Evolutionary conservation across 345 rosid genomes (phyloP).

Genomic region (Toxicodendron radicans): DNA sequence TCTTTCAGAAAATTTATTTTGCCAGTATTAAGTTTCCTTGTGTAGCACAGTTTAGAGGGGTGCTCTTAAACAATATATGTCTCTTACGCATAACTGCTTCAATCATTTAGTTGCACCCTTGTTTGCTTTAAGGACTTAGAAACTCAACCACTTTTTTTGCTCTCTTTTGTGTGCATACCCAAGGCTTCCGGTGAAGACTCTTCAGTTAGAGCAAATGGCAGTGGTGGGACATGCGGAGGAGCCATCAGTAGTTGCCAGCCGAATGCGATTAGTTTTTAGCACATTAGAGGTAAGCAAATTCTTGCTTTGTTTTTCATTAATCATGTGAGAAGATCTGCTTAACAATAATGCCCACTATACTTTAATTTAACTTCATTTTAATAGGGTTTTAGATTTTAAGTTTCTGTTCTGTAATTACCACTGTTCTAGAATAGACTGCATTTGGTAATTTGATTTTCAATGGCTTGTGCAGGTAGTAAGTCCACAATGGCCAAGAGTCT

Average conservation of each 20-base stretch:
- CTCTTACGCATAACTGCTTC: too few relatives aligned
- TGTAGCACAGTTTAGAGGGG: neutral
- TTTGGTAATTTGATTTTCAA: neutral
- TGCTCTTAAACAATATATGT: too few relatives aligned
- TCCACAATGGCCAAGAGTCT: conserved; percentile 90
- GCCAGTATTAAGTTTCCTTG: neutral
- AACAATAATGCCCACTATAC: too few relatives aligned
- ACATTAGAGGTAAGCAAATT: conserved; percentile 74
- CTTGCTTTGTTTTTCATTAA: neutral
- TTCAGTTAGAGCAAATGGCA: conserved; percentile 95
- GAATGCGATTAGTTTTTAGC: conserved; percentile 83
- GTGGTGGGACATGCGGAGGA: conserved; percentile 76
- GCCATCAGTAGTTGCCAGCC: conserved; percentile 84
- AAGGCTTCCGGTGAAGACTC: conserved; percentile 97
- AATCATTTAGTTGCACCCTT: too few relatives aligned
- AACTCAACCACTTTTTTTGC: too few relatives aligned
- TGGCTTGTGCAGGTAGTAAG: conserved; percentile 71
- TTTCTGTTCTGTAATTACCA: neutral
- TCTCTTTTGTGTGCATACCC: conserved; percentile 1
- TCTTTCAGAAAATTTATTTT: conserved; percentile 2
- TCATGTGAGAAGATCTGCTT: too few relatives aligned
- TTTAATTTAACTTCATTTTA: too few relatives aligned
- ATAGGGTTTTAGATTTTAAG: neutral
- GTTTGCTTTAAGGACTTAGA: too few relatives aligned
- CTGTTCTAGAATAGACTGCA: neutral